Conservation (phyloP, 2,329 filamentous ascomycete species). For the Sporothrix pallida region DNA sequence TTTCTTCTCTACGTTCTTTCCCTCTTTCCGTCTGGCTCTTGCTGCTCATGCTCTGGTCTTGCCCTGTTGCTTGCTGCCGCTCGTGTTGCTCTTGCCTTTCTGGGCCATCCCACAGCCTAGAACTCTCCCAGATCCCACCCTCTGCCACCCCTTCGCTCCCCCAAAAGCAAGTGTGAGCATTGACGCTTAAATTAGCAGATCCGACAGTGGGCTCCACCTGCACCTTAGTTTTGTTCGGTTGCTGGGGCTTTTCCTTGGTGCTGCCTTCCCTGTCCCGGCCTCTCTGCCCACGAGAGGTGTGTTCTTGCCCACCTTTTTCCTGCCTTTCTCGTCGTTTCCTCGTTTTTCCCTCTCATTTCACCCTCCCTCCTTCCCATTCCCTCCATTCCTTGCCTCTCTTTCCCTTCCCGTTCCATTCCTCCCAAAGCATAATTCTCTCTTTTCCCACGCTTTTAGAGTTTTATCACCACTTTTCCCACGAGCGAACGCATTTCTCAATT, state of each 20-base stretch:
- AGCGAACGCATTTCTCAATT: conserved; percentile 13
- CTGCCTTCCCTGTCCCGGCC: conserved; percentile 8
- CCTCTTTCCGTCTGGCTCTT: neutral
- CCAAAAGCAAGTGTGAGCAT: conserved; percentile 17
- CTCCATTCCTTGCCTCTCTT: neutral
- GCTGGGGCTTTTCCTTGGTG: conserved; percentile 32
- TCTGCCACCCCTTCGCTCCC: neutral
- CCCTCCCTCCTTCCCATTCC: conserved; percentile 23
- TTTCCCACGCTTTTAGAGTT: neutral
- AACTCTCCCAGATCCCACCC: conserved; percentile 2
- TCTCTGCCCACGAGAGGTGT: neutral
- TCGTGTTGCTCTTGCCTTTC: conserved; percentile 13
- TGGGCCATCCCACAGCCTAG: conserved; percentile 16
- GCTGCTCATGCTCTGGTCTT: too few species aligned
- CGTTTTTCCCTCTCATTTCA: conserved; percentile 13
- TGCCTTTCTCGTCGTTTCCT: conserved; percentile 26
- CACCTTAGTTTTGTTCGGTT: conserved; percentile 27
- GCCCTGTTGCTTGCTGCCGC: too few species aligned
- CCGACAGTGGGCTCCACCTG: conserved; percentile 22
- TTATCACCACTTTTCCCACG: neutral
- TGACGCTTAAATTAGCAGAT: conserved; percentile 31
- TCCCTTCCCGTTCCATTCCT: too few species aligned
- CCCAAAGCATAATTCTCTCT: conserved; percentile 19
- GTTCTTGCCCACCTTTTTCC: too few species aligned
- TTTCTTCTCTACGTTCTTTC: neutral